Conservation (phyloP, 495 filamentous ascomycete genomes). For the Aspergillus cristatus region DNA sequence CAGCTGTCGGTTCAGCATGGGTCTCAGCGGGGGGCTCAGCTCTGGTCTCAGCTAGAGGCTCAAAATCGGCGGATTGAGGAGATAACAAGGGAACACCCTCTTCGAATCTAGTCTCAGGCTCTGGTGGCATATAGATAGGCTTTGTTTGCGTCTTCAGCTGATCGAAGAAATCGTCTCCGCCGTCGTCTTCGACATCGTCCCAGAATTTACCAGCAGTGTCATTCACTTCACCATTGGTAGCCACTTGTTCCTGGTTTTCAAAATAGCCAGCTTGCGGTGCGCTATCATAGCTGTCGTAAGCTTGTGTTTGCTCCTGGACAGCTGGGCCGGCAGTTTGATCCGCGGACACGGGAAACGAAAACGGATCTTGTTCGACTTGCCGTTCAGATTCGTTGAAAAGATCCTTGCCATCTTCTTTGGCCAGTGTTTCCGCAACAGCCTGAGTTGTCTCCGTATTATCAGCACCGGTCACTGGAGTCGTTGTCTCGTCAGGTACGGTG, state of each 20-base stretch:
- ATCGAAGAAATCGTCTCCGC: conserved; percentile 38
- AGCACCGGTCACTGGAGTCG: background rate
- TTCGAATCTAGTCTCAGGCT: conserved; percentile 38
- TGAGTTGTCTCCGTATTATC: too few relatives aligned
- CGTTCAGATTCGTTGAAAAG: too few relatives aligned
- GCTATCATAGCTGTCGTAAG: conserved; percentile 1
- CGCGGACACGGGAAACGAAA: too few relatives aligned
- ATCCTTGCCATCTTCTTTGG: background rate
- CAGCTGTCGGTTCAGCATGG: too few relatives aligned
- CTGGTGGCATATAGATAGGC: conserved; percentile 34
- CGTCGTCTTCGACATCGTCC: conserved; percentile 17
- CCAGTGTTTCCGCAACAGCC: background rate
- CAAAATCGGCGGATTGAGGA: too few relatives aligned
- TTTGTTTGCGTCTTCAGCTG: conserved; percentile 41
- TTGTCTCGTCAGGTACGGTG: background rate
- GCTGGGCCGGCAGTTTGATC: background rate
- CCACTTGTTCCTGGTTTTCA: background rate
- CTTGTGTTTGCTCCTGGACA: conserved; percentile 1
- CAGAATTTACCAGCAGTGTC: conserved; percentile 19
- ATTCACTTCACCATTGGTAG: conserved; percentile 9
- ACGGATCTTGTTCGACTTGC: background rate
- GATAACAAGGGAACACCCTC: conserved; percentile 42
- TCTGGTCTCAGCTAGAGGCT: too few relatives aligned
- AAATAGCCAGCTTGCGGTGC: conserved; percentile 3
- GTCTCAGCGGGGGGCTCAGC: too few relatives aligned